Percentiles rank a stretch among this genome's conserved stretches.
phyloP scores from a whole-genome alignment of 2,329 filamentous ascomycete species.

The Colletotrichum euphorbiae region DNA sequence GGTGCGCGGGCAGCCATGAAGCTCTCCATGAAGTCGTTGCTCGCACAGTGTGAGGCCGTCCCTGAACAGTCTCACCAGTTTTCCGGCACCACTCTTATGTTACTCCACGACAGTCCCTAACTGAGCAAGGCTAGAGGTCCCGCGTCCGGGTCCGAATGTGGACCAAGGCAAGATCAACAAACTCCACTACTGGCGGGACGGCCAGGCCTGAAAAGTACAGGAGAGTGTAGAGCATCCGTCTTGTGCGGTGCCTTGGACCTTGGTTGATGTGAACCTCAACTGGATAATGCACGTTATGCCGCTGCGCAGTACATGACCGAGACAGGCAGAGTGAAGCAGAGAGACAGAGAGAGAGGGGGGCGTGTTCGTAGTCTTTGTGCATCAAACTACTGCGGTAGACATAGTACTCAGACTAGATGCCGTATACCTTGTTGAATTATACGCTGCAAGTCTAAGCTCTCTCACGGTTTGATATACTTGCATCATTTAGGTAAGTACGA shows the following conservation, averaged over 20 bases:
- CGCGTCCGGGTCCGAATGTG: not conserved
- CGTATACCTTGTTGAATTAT: slow-evolving; percentile 1
- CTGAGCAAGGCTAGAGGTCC: slow-evolving; percentile 3
- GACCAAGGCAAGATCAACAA: slow-evolving; percentile 5
- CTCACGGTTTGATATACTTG: not conserved
- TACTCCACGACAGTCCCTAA: not conserved
- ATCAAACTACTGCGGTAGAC: slow-evolving; percentile 6
- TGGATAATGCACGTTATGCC: not conserved
- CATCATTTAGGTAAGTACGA: no score
- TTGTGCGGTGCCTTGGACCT: not conserved
- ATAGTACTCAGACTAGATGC: slow-evolving; percentile 37
- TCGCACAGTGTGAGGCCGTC: slow-evolving; percentile 4
- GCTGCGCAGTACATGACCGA: not conserved
- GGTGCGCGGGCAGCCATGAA: not conserved
- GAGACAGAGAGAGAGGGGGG: slow-evolving; percentile 5
- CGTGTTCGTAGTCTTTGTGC: slow-evolving; percentile 17
- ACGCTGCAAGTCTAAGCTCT: slow-evolving; percentile 16
- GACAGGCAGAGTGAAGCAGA: not conserved
- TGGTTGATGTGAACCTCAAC: not conserved
- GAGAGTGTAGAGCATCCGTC: not conserved
- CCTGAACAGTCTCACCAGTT: not conserved
- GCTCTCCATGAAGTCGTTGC: not conserved
- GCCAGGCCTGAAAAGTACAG: not conserved
- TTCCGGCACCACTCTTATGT: no score
- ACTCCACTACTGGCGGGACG: slow-evolving; percentile 2